These are phyloP conservation scores for Xylariaceae sp. DNA, from an alignment of 2,329 filamentous ascomycete species.

Conservation along the genomic window DNA sequence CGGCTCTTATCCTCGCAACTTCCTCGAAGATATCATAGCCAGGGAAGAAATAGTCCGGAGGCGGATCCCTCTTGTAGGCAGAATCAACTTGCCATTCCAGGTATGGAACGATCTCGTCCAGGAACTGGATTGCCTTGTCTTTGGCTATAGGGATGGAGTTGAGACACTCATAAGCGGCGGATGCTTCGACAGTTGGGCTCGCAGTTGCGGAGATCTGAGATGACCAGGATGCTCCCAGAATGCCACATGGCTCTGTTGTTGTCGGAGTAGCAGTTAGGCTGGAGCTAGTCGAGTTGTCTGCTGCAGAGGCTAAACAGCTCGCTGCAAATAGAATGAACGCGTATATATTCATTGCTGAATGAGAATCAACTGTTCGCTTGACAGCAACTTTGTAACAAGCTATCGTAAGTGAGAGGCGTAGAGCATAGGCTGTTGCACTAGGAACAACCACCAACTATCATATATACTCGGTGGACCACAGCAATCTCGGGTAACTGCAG, in stretches of 20 bases:
- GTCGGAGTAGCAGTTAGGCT: too few relatives aligned
- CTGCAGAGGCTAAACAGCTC: too few relatives aligned
- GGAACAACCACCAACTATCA: too few relatives aligned
- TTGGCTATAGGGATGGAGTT: conserved; percentile 40
- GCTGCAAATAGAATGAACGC: too few relatives aligned
- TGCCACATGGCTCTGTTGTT: conserved; percentile 23
- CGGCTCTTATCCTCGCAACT: conserved; percentile 30
- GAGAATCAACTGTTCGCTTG: too few relatives aligned
- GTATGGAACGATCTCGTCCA: conserved; percentile 39
- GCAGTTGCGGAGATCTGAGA: conserved; percentile 27
- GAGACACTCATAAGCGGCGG: conserved; percentile 38
- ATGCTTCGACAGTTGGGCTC: conserved; percentile 34
- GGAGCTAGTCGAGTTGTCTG: too few relatives aligned
- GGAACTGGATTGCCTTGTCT: conserved; percentile 35
- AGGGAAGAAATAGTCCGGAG: conserved; percentile 35
- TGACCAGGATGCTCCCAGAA: conserved; percentile 29
- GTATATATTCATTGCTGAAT: too few relatives aligned
- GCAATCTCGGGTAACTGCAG: too few relatives aligned
- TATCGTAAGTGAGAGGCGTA: too few relatives aligned
- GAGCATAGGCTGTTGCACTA: too few relatives aligned
- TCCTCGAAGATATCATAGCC: conserved; percentile 36
- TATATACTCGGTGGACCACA: too few relatives aligned
- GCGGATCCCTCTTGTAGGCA: conserved; percentile 37
- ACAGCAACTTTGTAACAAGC: too few relatives aligned
- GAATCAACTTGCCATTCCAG: conserved; percentile 39